Conservation (phyloP, 169 alveolate species). For the Plasmodium gallinaceum region DNA sequence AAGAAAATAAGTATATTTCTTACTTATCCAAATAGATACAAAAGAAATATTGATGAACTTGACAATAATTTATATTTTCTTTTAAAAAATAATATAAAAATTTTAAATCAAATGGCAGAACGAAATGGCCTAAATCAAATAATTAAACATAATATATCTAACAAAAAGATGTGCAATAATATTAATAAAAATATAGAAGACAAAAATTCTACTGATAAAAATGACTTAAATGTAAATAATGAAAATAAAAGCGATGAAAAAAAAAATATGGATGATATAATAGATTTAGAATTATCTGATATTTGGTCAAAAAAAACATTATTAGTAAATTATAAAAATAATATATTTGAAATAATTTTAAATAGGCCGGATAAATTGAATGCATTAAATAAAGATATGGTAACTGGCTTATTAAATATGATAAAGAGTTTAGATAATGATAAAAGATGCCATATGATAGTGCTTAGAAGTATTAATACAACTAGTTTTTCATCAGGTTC, state of each 20-base stretch:
- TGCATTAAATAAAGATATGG: slow-evolving; percentile 73
- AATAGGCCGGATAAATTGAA: slow-evolving; percentile 67
- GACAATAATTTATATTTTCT: not conserved
- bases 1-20: not conserved
- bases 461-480: slow-evolving; percentile 33
- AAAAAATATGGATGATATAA: slow-evolving; percentile 12
- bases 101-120: slow-evolving; percentile 23
- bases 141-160: slow-evolving; percentile 17
- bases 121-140: slow-evolving; percentile 1
- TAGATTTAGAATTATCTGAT: slow-evolving; percentile 62
- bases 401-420: slow-evolving; percentile 54
- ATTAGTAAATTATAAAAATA: slow-evolving; percentile 42
- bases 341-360: slow-evolving; percentile 54
- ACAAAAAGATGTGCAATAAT: not conserved
- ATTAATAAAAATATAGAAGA: not conserved
- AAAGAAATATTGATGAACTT: not conserved
- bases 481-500: slow-evolving; percentile 62
- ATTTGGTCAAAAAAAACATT: slow-evolving; percentile 64
- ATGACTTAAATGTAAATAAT: not conserved
- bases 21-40: slow-evolving; percentile 11
- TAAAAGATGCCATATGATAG: slow-evolving; percentile 48
- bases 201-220: not conserved
- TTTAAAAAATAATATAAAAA: slow-evolving; percentile 22
- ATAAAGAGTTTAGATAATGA: slow-evolving; percentile 58
- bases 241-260: not conserved